These are phyloP conservation scores for Cladophialophora psammophila DNA, from an alignment of 2,329 filamentous ascomycete genomes.

Conservation along the genomic window DNA sequence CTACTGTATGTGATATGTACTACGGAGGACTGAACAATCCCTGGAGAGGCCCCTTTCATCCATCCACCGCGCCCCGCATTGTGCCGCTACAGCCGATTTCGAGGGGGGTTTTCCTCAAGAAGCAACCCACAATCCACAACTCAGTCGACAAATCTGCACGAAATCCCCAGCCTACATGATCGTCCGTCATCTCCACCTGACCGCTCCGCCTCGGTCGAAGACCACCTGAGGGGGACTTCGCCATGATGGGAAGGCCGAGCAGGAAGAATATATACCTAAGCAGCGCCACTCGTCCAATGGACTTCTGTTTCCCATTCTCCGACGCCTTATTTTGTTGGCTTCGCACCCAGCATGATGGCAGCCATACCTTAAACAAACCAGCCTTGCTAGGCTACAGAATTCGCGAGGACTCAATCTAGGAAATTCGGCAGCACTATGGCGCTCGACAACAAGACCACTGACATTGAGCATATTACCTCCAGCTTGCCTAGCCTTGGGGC, in stretches of 20 bases:
- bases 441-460: slow-evolving; percentile 3
- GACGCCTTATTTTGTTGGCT: background rate
- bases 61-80: slow-evolving; percentile 8
- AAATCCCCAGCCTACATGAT: background rate
- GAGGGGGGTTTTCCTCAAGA: background rate
- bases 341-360: background rate
- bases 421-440: slow-evolving; percentile 2
- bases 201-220: slow-evolving; percentile 13
- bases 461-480: slow-evolving; percentile 20
- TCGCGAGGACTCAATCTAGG: background rate
- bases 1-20: background rate
- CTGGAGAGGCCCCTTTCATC: background rate
- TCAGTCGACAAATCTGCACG: background rate
- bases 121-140: background rate
- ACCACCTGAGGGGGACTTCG: background rate
- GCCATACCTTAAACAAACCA: slow-evolving; percentile 1
- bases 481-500: background rate
- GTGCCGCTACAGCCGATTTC: slow-evolving; percentile 5
- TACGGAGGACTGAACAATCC: background rate
- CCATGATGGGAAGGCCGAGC: background rate
- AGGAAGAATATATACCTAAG: background rate
- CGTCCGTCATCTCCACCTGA: slow-evolving; percentile 8
- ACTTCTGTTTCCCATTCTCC: background rate
- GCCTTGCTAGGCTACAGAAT: background rate
- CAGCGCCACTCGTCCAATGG: background rate